Percentiles rank a stretch among this genome's conserved stretches.
phyloP scores from a whole-genome alignment of 768 basidiomycete species.

The Trametes meyenii region DNA sequence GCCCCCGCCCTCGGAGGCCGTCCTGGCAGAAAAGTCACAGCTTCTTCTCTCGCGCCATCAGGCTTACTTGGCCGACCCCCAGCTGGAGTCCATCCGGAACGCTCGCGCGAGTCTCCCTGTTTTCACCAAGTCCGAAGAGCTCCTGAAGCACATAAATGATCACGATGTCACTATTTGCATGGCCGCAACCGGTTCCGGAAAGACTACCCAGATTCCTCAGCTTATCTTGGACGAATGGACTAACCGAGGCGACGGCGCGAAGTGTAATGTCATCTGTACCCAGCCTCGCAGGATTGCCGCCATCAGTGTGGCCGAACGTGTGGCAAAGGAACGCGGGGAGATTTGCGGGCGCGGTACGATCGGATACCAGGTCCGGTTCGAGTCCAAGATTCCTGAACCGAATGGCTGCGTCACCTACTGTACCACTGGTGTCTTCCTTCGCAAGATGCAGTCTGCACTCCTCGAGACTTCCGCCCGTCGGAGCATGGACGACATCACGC shows the following conservation, averaged over 20 bases:
- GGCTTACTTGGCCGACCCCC: conserved; percentile 62
- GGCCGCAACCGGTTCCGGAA: conserved; percentile 91
- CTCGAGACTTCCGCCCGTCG: conserved; percentile 40
- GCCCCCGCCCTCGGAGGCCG: conserved; percentile 33
- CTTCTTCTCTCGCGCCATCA: conserved; percentile 56
- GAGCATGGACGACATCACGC: conserved; percentile 76
- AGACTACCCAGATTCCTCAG: conserved; percentile 95
- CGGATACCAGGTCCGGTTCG: conserved; percentile 94
- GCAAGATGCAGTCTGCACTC: conserved; percentile 78
- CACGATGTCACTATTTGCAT: conserved; percentile 89
- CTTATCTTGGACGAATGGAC: conserved; percentile 87
- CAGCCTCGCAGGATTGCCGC: conserved; percentile 93
- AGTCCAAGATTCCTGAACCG: conserved; percentile 72
- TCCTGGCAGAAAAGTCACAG: conserved; percentile 55
- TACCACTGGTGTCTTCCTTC: conserved; percentile 90
- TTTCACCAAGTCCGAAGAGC: conserved; percentile 62
- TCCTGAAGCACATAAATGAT: conserved; percentile 67
- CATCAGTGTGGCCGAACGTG: conserved; percentile 88
- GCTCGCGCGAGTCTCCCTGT: conserved; percentile 76
- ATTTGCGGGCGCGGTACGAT: conserved; percentile 57
- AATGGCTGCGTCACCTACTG: conserved; percentile 91
- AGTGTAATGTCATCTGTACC: conserved; percentile 90
- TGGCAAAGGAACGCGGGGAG: conserved; percentile 87
- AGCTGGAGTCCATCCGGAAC: conserved; percentile 64
- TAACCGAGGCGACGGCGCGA: conserved; percentile 72